Evolutionary conservation across 352 stramenopile species (phyloP).

Genomic region (Phytophthora pisi): DNA sequence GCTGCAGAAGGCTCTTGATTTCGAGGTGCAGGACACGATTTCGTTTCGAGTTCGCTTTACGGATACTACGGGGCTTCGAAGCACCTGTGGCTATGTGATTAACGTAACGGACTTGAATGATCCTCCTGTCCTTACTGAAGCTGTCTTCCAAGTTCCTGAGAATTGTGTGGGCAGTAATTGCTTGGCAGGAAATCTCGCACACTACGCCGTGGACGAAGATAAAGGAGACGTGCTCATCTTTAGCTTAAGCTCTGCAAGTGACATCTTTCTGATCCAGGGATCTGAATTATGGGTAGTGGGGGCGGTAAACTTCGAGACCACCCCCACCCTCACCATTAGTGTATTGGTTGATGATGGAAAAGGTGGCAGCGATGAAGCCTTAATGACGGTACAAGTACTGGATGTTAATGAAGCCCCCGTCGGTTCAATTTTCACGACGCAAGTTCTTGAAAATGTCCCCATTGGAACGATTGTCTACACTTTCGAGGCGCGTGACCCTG

Average conservation of each 20-base stretch:
- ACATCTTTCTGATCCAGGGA: conserved; percentile 18
- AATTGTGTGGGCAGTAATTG: conserved; percentile 50
- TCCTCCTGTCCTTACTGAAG: conserved; percentile 37
- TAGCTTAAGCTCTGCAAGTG: conserved; percentile 13
- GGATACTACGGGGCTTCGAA: conserved; percentile 43
- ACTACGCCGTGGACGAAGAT: conserved; percentile 58
- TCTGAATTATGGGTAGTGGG: conserved; percentile 25
- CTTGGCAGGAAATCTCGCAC: conserved; percentile 43
- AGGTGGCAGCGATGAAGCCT: conserved; percentile 17
- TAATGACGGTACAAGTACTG: conserved; percentile 33
- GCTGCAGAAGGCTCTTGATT: conserved; percentile 40
- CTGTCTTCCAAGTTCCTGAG: conserved; percentile 57
- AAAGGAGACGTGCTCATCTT: conserved; percentile 40
- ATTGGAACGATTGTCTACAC: conserved; percentile 32
- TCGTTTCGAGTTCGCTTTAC: conserved; percentile 50
- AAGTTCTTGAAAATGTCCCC: conserved; percentile 44
- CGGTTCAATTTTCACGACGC: conserved; percentile 29
- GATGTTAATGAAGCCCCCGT: conserved; percentile 42
- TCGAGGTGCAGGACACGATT: conserved; percentile 44
- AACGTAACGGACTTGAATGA: conserved; percentile 55
- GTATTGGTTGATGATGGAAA: conserved; percentile 33
- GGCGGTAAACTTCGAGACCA: conserved; percentile 27
- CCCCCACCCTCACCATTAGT: conserved; percentile 27
- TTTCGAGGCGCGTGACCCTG: conserved; percentile 41
- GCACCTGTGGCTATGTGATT: conserved; percentile 51